These are phyloP conservation scores for Pythium pyrilobum DNA, from an alignment of 352 stramenopile genomes.

Conservation along the genomic window DNA sequence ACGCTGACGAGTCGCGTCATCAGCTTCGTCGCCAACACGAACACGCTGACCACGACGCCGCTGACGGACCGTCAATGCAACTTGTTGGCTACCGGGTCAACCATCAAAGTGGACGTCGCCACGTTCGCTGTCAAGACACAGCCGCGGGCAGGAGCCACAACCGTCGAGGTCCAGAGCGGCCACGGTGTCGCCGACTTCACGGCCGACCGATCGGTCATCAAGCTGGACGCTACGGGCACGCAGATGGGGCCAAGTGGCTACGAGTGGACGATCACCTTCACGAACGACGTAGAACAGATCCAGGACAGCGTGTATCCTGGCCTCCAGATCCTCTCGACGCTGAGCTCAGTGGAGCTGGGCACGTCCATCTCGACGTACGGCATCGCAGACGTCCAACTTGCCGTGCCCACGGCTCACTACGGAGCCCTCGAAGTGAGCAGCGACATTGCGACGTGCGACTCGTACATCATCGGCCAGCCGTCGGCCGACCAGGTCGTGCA, in stretches of 20 bases:
- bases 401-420: slow-evolving; percentile 30
- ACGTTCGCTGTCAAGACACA: slow-evolving; percentile 40
- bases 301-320: slow-evolving; percentile 33
- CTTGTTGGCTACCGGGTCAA: slow-evolving; percentile 30
- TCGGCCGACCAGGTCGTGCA: slow-evolving; percentile 64
- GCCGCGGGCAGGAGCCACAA: slow-evolving; percentile 26
- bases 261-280: slow-evolving; percentile 63
- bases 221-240: slow-evolving; percentile 33
- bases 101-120: slow-evolving; percentile 26
- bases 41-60: slow-evolving; percentile 35
- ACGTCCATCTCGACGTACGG: slow-evolving; percentile 14
- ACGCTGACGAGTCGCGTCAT: slow-evolving; percentile 28
- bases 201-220: slow-evolving; percentile 26
- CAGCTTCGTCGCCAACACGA: slow-evolving; percentile 27
- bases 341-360: slow-evolving; percentile 41
- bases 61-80: slow-evolving; percentile 30
- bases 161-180: slow-evolving; percentile 39
- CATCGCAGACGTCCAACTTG: slow-evolving; percentile 24
- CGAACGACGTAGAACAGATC: slow-evolving; percentile 34
- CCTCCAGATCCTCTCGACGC: slow-evolving; percentile 41
- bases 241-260: slow-evolving; percentile 47
- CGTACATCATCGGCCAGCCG: slow-evolving; percentile 53
- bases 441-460: slow-evolving; percentile 41
- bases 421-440: slow-evolving; percentile 57
- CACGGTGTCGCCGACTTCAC: slow-evolving; percentile 27